phyloP scores from a whole-genome alignment of 345 rosid species.

The Gossypium bickii region DNA sequence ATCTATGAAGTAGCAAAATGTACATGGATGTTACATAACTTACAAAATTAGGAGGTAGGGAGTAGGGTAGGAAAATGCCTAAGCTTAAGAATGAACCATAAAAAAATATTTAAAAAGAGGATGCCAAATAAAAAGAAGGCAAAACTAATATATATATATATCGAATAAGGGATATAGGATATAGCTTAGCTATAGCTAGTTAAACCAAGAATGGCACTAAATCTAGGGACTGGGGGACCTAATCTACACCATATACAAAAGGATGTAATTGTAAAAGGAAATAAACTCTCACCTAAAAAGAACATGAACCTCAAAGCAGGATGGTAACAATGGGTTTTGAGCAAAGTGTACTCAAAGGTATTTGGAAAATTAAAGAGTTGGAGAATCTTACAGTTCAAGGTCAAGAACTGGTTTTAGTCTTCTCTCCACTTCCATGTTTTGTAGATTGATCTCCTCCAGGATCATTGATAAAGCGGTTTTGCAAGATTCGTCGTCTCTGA shows the following conservation, averaged over 20 bases:
- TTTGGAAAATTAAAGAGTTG: slow-evolving; percentile 14
- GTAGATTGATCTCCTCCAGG: slow-evolving; percentile 53
- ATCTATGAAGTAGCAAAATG: slow-evolving; percentile 34
- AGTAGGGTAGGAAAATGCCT: slow-evolving; percentile 12
- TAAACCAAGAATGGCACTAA: slow-evolving; percentile 44
- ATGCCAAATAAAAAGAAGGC: background rate
- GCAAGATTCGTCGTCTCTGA: slow-evolving; percentile 77
- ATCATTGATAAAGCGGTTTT: slow-evolving; percentile 65
- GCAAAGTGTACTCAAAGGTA: background rate
- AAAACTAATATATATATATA: slow-evolving; percentile 12
- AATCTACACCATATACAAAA: slow-evolving; percentile 39
- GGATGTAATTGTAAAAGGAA: slow-evolving; percentile 17
- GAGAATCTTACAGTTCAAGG: slow-evolving; percentile 35
- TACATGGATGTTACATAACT: slow-evolving; percentile 52
- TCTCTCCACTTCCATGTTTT: slow-evolving; percentile 68
- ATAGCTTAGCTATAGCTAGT: slow-evolving; percentile 10
- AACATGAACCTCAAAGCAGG: slow-evolving; percentile 15
- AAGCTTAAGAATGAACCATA: background rate
- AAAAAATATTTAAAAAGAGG: background rate
- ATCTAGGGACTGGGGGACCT: slow-evolving; percentile 20
- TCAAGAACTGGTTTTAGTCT: slow-evolving; percentile 60
- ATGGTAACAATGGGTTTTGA: slow-evolving; percentile 12
- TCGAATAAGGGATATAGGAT: slow-evolving; percentile 15
- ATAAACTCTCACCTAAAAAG: slow-evolving; percentile 26
- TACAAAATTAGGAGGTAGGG: slow-evolving; percentile 24